These are phyloP conservation scores for Scenedesmus sp. DNA, from an alignment of 163 green algal species.

Conservation along the genomic window DNA sequence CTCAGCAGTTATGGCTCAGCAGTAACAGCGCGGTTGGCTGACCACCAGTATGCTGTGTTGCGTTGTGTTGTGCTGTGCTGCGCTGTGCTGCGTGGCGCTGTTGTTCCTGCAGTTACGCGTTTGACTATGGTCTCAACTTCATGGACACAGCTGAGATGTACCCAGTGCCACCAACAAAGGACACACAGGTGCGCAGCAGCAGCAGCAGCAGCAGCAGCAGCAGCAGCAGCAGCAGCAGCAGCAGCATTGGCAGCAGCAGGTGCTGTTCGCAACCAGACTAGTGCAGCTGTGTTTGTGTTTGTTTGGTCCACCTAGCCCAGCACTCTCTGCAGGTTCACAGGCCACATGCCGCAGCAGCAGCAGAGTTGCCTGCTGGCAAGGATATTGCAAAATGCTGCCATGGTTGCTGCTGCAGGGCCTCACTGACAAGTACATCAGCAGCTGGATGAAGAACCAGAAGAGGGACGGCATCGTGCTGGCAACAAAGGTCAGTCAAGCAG, in stretches of 20 bases:
- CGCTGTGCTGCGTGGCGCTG: not conserved
- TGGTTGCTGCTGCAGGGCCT: slow-evolving; percentile 46
- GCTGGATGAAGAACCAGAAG: slow-evolving; percentile 64
- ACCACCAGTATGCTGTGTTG: too few relatives aligned
- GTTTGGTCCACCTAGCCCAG: not conserved
- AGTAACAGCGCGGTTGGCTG: too few relatives aligned
- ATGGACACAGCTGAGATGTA: slow-evolving; percentile 71
- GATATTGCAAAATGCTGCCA: not conserved
- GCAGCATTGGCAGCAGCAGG: not conserved
- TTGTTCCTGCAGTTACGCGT: slow-evolving; percentile 55
- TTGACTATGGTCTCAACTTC: slow-evolving; percentile 75
- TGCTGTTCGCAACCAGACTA: not conserved
- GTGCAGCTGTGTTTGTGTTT: not conserved
- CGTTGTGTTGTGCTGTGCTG: not conserved
- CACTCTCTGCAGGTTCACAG: not conserved
- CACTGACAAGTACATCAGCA: slow-evolving; percentile 69
- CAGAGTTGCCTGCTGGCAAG: not conserved
- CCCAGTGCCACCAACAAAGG: slow-evolving; percentile 47
- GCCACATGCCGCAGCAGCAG: not conserved
- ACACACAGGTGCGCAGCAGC: slow-evolving; percentile 28
- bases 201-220: not conserved
- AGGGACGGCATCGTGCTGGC: slow-evolving; percentile 64
- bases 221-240: not conserved
- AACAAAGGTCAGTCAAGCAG: slow-evolving; percentile 60
- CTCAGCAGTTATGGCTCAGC: too few relatives aligned